Evolutionary conservation across 805 yeast species (phyloP).

Genomic region (Pichia sporocuriosa): DNA sequence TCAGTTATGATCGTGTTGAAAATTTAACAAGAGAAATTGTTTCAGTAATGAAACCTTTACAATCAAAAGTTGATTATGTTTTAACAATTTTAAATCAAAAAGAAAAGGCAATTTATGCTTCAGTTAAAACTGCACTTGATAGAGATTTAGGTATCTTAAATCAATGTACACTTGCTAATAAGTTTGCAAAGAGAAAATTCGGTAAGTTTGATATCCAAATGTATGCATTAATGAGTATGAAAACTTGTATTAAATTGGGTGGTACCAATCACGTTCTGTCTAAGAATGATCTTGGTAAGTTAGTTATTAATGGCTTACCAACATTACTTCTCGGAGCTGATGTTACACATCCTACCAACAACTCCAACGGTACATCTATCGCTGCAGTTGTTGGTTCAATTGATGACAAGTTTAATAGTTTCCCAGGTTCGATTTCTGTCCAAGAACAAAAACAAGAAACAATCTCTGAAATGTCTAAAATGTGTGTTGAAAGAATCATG

Average conservation of each 20-base stretch:
- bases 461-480: conserved; percentile 21
- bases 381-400: conserved; percentile 22
- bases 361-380: conserved; percentile 16
- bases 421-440: conserved; percentile 23
- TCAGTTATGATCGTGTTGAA: conserved; percentile 12
- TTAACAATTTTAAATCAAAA: conserved; percentile 21
- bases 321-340: conserved; percentile 25
- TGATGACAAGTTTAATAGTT: conserved; percentile 20
- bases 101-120: conserved; percentile 21
- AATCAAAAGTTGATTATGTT: conserved; percentile 19
- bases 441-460: conserved; percentile 22
- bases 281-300: conserved; percentile 14
- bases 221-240: conserved; percentile 29
- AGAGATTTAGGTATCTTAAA: conserved; percentile 24
- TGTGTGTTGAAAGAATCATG: conserved; percentile 22
- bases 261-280: conserved; percentile 24
- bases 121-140: conserved; percentile 26
- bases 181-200: conserved; percentile 21
- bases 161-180: conserved; percentile 25
- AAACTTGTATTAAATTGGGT: conserved; percentile 28
- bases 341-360: conserved; percentile 27
- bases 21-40: conserved; percentile 12
- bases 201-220: conserved; percentile 23
- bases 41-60: conserved; percentile 13
- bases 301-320: conserved; percentile 20